Evolutionary conservation across 2,329 filamentous ascomycete genomes (phyloP).

Genomic region (Paecilomyces sp.): DNA sequence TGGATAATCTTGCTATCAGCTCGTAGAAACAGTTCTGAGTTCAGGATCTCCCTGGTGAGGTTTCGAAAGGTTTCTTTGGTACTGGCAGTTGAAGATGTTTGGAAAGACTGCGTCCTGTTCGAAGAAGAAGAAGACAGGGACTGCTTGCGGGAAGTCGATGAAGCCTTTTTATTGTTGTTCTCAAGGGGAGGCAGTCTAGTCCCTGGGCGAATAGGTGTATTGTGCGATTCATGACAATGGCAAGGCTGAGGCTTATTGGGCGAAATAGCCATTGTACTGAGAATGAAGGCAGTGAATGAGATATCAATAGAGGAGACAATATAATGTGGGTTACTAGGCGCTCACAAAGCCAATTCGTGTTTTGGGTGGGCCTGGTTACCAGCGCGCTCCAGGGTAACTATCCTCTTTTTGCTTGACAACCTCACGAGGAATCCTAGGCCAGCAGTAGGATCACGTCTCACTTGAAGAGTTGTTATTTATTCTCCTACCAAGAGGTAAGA

Average conservation of each 20-base stretch:
- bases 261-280: neutral
- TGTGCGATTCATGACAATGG: neutral
- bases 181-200: neutral
- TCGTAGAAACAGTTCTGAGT: conserved; percentile 6
- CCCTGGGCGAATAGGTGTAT: neutral
- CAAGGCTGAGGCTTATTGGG: neutral
- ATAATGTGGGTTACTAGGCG: neutral
- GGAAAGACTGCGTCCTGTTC: neutral
- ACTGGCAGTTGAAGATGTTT: conserved; percentile 4
- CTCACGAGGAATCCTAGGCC: neutral
- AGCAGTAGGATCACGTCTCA: neutral
- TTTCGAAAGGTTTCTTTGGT: conserved; percentile 8
- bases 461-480: neutral
- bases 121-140: neutral
- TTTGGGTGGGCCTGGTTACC: neutral
- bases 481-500: neutral
- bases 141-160: neutral
- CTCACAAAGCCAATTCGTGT: neutral
- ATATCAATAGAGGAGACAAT: neutral
- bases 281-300: neutral
- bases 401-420: neutral
- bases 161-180: neutral
- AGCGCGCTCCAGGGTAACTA: neutral
- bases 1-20: conserved; percentile 2
- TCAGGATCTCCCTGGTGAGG: conserved; percentile 12